Evolutionary conservation across 2,329 filamentous ascomycete species (phyloP).

Genomic region (Penicillium hesseltinei): DNA sequence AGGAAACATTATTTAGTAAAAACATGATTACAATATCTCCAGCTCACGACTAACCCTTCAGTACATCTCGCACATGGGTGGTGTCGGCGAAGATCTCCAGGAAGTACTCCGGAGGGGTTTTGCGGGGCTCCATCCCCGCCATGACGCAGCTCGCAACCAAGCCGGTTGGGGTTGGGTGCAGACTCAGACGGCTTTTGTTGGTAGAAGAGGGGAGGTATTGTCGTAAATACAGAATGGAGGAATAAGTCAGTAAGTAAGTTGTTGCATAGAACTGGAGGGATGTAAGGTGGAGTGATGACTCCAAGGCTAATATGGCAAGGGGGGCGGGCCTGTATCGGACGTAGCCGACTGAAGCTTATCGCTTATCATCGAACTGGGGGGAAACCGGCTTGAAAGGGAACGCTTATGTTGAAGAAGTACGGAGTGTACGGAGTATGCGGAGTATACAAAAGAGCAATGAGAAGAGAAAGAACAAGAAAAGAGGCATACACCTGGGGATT

Average conservation of each 20-base stretch:
- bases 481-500: not conserved
- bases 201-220: not conserved
- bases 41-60: slow-evolving; percentile 66
- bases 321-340: slow-evolving; percentile 25
- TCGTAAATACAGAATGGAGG: not conserved
- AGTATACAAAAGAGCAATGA: not conserved
- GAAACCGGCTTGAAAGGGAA: not conserved
- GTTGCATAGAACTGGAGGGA: not conserved
- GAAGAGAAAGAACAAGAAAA: not conserved
- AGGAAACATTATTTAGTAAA: not conserved
- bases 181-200: not conserved
- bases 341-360: slow-evolving; percentile 20
- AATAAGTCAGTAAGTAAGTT: not conserved
- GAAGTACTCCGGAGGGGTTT: slow-evolving; percentile 77
- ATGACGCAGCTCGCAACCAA: slow-evolving; percentile 18
- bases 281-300: slow-evolving; percentile 10
- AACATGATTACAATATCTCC: no score
- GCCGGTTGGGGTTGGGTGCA: not conserved
- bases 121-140: slow-evolving; percentile 59
- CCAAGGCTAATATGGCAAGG: slow-evolving; percentile 9
- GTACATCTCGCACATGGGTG: slow-evolving; percentile 82
- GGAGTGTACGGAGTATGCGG: not conserved
- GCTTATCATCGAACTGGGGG: slow-evolving; percentile 21
- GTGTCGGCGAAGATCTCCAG: slow-evolving; percentile 93
- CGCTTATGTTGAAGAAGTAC: not conserved